Evolutionary conservation across 305 asterid genomes (phyloP), one percentile per base, ranked within the genome.

Genomic region (Plantago lanceolata): DNA sequence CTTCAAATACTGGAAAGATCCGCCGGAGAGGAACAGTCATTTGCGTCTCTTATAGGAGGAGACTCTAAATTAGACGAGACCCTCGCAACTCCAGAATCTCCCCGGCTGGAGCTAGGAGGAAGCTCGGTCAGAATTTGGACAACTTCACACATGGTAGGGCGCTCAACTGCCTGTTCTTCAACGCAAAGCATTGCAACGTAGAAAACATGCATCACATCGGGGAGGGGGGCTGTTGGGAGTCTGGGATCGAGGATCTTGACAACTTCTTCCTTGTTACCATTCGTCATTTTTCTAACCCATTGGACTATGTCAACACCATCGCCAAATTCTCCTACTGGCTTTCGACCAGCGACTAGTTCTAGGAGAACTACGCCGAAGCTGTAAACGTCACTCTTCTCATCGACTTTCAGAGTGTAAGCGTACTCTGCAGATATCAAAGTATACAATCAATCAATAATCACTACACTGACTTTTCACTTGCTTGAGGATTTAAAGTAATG

Each of bases 71-170:
- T 58, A 2, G 82, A 54, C 0, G 56, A 29, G 65, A 1, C 82
- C 76, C 6, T 72, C 81, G 69, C 20, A 59, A 33, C 49, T 2
- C 77, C 52, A n/a, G 79, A 70, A 53, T 80, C 88, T 28, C 75
- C 87, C 2, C 67, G 72, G 47, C 78, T 84, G 29, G 73, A 33
- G 6, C 69, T 76, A 0, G 82, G 69, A 0, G 76, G 72, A 77
- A 87, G 83, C 81, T 90, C 97, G 0, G 96, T 80, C 19, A 91
- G 85, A 48, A 91, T 91, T 60, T 91, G 97, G 37, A 91, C 95
- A 0, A 91, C 97, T 61, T 91, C 96, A 3, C 97, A 80, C 97
- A 91, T 91, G 48, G 95, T 91, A 65, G 97, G 97, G 19, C 97
- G 88, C 49, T 80, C 94, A 1, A 91, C 88, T 4, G 96, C 94